phyloP scores from a whole-genome alignment of 2,329 filamentous ascomycete genomes.

The Gnomoniopsis smithogilvyi region DNA sequence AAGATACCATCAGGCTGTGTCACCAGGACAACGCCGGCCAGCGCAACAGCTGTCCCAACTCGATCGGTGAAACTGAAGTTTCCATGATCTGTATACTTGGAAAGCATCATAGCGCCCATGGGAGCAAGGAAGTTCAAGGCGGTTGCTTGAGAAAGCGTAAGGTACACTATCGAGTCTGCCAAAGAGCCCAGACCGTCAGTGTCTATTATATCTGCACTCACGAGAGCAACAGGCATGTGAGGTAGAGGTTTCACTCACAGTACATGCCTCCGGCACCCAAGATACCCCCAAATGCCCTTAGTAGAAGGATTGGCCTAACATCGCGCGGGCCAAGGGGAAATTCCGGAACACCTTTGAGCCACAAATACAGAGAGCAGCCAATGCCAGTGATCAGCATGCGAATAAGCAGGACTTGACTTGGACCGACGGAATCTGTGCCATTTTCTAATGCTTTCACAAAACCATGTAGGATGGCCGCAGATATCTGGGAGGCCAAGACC shows the following conservation, averaged over 20 bases:
- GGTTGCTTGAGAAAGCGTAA: slow-evolving; percentile 82
- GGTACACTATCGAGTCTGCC: slow-evolving; percentile 65
- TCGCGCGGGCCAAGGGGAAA: slow-evolving; percentile 67
- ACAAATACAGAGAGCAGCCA: slow-evolving; percentile 70
- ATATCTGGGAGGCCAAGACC: slow-evolving; percentile 13
- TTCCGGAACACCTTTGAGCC: slow-evolving; percentile 61
- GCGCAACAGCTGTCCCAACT: slow-evolving; percentile 69
- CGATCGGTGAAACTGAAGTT: slow-evolving; percentile 77
- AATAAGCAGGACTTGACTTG: slow-evolving; percentile 60
- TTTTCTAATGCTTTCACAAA: slow-evolving; percentile 13
- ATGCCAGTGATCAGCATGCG: slow-evolving; percentile 73
- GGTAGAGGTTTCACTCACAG: background rate
- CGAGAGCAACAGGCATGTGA: background rate
- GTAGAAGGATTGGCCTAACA: slow-evolving; percentile 64
- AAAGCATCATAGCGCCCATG: slow-evolving; percentile 74
- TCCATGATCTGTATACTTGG: slow-evolving; percentile 70
- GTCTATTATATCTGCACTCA: background rate
- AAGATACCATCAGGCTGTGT: slow-evolving; percentile 54
- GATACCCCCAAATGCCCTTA: slow-evolving; percentile 67
- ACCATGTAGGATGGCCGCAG: slow-evolving; percentile 11
- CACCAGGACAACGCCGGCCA: slow-evolving; percentile 79
- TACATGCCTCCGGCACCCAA: slow-evolving; percentile 71
- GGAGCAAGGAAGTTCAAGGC: slow-evolving; percentile 87
- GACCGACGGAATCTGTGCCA: slow-evolving; percentile 1
- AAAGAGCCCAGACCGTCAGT: slow-evolving; percentile 52